These are phyloP conservation scores for Excoecaria agallocha DNA, from an alignment of 345 rosid genomes.

Conservation along the genomic window DNA sequence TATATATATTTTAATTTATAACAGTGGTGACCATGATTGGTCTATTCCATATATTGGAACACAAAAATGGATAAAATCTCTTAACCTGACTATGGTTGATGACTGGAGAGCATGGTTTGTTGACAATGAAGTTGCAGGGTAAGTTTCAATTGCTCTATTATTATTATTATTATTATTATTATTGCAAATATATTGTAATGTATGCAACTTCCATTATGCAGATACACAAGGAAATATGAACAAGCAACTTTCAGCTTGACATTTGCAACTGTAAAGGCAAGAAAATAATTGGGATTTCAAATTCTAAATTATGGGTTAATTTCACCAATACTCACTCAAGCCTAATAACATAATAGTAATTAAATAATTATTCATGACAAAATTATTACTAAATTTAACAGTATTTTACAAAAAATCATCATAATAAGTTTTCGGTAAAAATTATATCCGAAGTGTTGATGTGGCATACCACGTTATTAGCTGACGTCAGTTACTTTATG, in stretches of 20 bases:
- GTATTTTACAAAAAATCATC: too few relatives aligned
- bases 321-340: too few relatives aligned
- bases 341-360: too few relatives aligned
- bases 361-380: too few relatives aligned
- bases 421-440: too few relatives aligned
- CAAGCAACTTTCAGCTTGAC: slow-evolving; percentile 8
- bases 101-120: slow-evolving; percentile 38
- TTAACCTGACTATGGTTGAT: slow-evolving; percentile 20
- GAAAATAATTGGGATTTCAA: neutral
- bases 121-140: slow-evolving; percentile 37
- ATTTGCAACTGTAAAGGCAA: slow-evolving; percentile 23
- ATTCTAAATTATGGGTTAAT: too few relatives aligned
- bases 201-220: neutral
- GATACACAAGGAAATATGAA: slow-evolving; percentile 12
- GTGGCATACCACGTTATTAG: too few relatives aligned
- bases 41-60: slow-evolving; percentile 33
- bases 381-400: too few relatives aligned
- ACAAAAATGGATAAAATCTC: slow-evolving; percentile 24
- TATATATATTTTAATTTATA: too few relatives aligned
- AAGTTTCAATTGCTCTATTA: neutral
- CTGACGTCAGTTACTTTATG: too few relatives aligned
- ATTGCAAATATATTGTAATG: too few relatives aligned
- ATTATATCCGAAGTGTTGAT: too few relatives aligned
- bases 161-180: neutral
- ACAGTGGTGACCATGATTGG: slow-evolving; percentile 37